Conservation (phyloP, 2,329 filamentous ascomycete genomes). For the Ascochyta pisi region DNA sequence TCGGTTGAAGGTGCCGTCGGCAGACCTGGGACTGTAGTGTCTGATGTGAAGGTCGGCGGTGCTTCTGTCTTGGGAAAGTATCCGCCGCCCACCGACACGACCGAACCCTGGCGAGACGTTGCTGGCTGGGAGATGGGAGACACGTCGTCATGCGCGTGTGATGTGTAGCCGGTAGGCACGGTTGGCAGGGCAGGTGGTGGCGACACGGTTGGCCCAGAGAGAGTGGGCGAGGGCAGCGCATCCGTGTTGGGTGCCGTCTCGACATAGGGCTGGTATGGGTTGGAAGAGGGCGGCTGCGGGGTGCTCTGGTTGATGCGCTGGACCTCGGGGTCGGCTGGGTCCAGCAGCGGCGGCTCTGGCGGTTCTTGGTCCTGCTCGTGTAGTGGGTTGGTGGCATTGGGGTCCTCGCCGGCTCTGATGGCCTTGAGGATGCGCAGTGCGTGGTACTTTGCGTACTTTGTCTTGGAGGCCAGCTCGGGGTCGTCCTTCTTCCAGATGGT, state of each 20-base stretch:
- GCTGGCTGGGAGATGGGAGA: conserved; percentile 60
- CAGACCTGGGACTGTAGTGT: conserved; percentile 43
- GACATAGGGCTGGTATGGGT: conserved; percentile 59
- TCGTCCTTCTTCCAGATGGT: conserved; percentile 81
- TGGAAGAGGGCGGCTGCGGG: conserved; percentile 30
- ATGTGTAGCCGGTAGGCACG: conserved; percentile 40
- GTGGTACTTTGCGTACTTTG: conserved; percentile 97
- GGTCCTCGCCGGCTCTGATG: conserved; percentile 87
- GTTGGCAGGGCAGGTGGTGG: conserved; percentile 48
- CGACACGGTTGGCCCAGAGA: conserved; percentile 54
- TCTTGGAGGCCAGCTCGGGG: conserved; percentile 79
- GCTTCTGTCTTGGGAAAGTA: conserved; percentile 62
- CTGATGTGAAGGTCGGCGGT: conserved; percentile 55
- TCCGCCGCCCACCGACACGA: conserved; percentile 57
- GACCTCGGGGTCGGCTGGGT: conserved; percentile 70
- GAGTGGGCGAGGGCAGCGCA: conserved; percentile 51
- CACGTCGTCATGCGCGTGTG: conserved; percentile 55
- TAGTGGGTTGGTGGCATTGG: conserved; percentile 87
- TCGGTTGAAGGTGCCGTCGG: conserved; percentile 46
- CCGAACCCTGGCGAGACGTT: conserved; percentile 55
- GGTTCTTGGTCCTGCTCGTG: conserved; percentile 56
- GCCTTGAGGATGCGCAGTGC: conserved; percentile 89
- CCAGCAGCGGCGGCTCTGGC: conserved; percentile 56
- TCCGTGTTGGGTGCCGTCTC: conserved; percentile 67
- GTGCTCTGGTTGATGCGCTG: conserved; percentile 56